These are phyloP conservation scores for Russula lepida DNA, from an alignment of 768 basidiomycete genomes.

Conservation along the genomic window DNA sequence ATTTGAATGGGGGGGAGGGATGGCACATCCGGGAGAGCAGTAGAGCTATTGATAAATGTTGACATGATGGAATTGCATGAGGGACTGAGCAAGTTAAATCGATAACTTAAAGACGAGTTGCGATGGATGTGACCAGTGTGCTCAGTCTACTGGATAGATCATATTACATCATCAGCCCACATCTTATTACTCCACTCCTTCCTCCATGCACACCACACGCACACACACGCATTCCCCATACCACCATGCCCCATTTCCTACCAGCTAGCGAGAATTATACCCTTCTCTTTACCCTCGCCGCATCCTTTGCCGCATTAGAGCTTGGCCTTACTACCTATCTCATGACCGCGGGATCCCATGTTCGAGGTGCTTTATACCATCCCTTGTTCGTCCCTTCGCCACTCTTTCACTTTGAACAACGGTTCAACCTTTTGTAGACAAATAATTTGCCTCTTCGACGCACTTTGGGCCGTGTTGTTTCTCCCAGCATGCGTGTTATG, in stretches of 20 bases:
- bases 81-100: constrained; percentile 6
- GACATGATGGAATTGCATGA: constrained; percentile 22
- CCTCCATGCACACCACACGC: background rate
- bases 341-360: constrained; percentile 27
- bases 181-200: background rate
- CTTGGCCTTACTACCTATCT: constrained; percentile 68
- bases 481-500: constrained; percentile 62
- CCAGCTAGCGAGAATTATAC: constrained; percentile 23
- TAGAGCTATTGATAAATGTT: constrained; percentile 23
- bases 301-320: constrained; percentile 59
- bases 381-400: background rate
- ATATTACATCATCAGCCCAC: constrained; percentile 10
- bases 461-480: constrained; percentile 71
- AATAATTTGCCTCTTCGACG: constrained; percentile 53
- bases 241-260: constrained; percentile 4
- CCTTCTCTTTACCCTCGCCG: constrained; percentile 43
- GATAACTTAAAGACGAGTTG: constrained; percentile 2
- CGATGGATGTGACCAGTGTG: background rate
- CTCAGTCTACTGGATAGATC: background rate
- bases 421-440: constrained; percentile 30
- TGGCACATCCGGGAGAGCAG: constrained; percentile 32
- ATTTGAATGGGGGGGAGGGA: constrained; percentile 39
- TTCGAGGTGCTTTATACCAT: background rate
- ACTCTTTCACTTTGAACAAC: constrained; percentile 36
- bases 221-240: background rate